Conservation (phyloP, 2,329 filamentous ascomycete species). For the Pseudocercospora musae region DNA sequence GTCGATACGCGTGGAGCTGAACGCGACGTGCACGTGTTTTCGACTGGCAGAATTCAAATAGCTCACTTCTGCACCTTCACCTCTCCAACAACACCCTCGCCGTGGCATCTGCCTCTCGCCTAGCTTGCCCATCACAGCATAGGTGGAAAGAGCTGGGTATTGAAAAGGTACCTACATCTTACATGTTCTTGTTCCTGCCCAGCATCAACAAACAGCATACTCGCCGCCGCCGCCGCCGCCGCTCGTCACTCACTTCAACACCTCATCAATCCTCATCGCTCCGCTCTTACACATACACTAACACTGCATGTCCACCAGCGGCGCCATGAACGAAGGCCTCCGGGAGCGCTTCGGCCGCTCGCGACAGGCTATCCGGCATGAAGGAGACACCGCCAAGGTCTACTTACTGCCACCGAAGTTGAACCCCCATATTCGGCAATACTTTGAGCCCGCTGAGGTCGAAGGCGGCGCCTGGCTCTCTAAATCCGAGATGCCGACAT, state of each 20-base stretch:
- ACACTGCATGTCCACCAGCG: background rate
- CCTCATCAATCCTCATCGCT: background rate
- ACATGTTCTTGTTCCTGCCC: background rate
- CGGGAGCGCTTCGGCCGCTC: slow-evolving; percentile 30
- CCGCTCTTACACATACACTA: background rate
- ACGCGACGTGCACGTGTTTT: background rate
- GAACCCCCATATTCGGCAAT: slow-evolving; percentile 29
- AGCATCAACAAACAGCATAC: no score
- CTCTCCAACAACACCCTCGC: background rate
- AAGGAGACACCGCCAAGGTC: slow-evolving; percentile 15
- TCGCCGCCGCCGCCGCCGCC: no score
- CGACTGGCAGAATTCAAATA: background rate
- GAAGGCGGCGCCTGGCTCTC: slow-evolving; percentile 31
- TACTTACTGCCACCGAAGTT: slow-evolving; percentile 25
- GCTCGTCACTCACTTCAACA: background rate
- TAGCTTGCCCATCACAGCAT: no score
- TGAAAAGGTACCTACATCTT: background rate
- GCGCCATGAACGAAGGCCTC: slow-evolving; percentile 31
- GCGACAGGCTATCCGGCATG: slow-evolving; percentile 1
- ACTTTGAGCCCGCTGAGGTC: slow-evolving; percentile 20
- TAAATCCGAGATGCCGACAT: slow-evolving; percentile 54
- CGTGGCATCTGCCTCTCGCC: background rate
- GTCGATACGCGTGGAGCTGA: background rate
- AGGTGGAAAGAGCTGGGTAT: no score
- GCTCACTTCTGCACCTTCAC: background rate